Percentiles rank a stretch among this genome's conserved stretches.
phyloP scores from a whole-genome alignment of 106 monocot species.

The Cymbidium sinense region DNA sequence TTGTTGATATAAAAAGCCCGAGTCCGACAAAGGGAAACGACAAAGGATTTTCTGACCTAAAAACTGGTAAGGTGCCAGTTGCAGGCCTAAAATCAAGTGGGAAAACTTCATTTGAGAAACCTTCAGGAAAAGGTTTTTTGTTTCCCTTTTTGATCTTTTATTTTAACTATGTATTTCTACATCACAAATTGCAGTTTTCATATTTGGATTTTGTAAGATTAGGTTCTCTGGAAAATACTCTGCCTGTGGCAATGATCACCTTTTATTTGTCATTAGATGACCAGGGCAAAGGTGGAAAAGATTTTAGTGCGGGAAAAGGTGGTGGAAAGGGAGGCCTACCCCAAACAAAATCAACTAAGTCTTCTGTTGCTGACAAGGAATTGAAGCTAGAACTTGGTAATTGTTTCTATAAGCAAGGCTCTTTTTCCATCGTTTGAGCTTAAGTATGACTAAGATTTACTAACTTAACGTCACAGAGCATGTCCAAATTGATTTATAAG shows the following conservation, averaged over 20 bases:
- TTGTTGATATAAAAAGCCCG: slow-evolving; percentile 21
- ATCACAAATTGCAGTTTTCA: background rate
- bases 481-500: background rate
- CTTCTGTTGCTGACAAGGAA: slow-evolving; percentile 33
- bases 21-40: slow-evolving; percentile 22
- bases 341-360: slow-evolving; percentile 13
- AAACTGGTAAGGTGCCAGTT: slow-evolving; percentile 24
- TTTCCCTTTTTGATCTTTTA: background rate
- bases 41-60: slow-evolving; percentile 22
- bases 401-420: slow-evolving; percentile 5
- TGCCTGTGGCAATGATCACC: background rate
- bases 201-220: background rate
- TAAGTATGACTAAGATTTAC: background rate
- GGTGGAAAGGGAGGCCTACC: slow-evolving; percentile 36
- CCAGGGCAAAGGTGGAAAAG: slow-evolving; percentile 33
- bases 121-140: slow-evolving; percentile 22
- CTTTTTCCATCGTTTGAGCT: background rate
- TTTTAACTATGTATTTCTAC: background rate
- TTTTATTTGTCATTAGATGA: slow-evolving; percentile 13
- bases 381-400: slow-evolving; percentile 56
- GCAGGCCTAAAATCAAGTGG: slow-evolving; percentile 20
- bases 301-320: slow-evolving; percentile 31
- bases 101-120: slow-evolving; percentile 16
- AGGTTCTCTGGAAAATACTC: background rate
- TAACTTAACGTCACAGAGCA: background rate